Conservation (phyloP, 2,329 filamentous ascomycete species). For the Talaromyces sp. region DNA sequence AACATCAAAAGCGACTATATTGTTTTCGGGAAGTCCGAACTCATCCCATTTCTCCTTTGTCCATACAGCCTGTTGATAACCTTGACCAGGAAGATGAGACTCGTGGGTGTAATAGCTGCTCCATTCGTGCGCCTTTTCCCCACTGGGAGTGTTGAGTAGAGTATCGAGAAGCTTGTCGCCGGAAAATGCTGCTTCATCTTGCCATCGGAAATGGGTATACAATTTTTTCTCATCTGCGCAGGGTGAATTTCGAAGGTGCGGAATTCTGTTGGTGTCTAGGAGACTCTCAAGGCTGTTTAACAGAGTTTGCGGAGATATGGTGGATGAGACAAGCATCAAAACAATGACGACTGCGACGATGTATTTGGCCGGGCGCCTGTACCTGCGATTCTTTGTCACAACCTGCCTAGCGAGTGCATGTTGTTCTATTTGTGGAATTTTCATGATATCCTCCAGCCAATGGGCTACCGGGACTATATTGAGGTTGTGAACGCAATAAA, state of each 20-base stretch:
- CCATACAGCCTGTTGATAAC: background rate
- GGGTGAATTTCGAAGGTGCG: background rate
- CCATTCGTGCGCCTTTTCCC: background rate
- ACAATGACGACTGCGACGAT: background rate
- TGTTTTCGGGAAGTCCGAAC: background rate
- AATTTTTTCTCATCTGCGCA: background rate
- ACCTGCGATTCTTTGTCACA: background rate
- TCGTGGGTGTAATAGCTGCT: background rate
- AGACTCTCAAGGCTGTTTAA: background rate
- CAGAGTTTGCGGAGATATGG: background rate
- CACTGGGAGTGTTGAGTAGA: background rate
- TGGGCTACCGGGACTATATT: too few species aligned
- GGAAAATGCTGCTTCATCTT: background rate
- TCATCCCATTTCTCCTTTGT: background rate
- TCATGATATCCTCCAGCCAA: background rate
- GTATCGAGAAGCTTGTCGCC: background rate
- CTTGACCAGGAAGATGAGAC: background rate
- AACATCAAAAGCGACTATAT: background rate
- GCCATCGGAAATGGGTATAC: background rate
- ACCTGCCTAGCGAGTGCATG: background rate
- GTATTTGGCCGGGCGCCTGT: background rate
- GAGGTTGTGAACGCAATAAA: too few species aligned
- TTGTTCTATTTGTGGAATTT: background rate
- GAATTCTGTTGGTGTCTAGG: background rate
- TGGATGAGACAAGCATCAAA: background rate